These are phyloP conservation scores for Strigomonas culicis DNA, from an alignment of 208 protist species.

Conservation along the genomic window DNA sequence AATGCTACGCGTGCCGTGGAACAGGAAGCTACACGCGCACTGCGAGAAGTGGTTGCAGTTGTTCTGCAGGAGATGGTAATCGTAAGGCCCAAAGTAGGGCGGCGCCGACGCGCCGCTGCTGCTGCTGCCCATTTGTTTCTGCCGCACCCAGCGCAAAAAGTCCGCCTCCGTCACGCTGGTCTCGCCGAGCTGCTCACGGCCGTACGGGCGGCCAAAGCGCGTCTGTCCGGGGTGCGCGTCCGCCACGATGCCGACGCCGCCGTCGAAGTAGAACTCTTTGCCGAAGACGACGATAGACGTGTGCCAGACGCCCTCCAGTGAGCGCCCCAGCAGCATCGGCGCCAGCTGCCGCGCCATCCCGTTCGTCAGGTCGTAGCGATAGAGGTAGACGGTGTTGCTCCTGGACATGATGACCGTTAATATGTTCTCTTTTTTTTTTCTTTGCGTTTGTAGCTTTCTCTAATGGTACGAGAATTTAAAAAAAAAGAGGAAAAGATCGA, in stretches of 20 bases:
- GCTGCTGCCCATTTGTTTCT: conserved; percentile 4
- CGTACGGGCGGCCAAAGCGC: conserved; percentile 73
- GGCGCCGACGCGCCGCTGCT: conserved; percentile 13
- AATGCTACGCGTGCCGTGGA: conserved; percentile 35
- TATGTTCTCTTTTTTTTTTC: conserved; percentile 11
- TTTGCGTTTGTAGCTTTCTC: conserved; percentile 8
- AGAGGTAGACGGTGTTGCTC: conserved; percentile 57
- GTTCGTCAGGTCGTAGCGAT: conserved; percentile 93
- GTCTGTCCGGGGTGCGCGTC: conserved; percentile 47
- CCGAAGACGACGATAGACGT: conserved; percentile 91
- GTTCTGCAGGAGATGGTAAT: conserved; percentile 87
- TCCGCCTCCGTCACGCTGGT: conserved; percentile 54
- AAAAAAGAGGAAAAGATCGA: conserved; percentile 6
- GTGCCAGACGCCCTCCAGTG: conserved; percentile 93
- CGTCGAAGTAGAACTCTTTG: conserved; percentile 92
- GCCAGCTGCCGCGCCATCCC: conserved; percentile 85
- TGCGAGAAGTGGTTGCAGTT: conserved; percentile 96
- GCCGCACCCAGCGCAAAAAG: conserved; percentile 51
- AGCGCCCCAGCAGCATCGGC: conserved; percentile 70
- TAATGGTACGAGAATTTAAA: neutral
- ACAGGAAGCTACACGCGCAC: conserved; percentile 66
- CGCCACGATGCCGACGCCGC: conserved; percentile 71
- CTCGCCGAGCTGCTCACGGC: conserved; percentile 49
- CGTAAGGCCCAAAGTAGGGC: conserved; percentile 56
- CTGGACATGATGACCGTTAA: neutral